Conservation (phyloP, 1,284 basidiomycete species). For the Leccinum fallax region DNA sequence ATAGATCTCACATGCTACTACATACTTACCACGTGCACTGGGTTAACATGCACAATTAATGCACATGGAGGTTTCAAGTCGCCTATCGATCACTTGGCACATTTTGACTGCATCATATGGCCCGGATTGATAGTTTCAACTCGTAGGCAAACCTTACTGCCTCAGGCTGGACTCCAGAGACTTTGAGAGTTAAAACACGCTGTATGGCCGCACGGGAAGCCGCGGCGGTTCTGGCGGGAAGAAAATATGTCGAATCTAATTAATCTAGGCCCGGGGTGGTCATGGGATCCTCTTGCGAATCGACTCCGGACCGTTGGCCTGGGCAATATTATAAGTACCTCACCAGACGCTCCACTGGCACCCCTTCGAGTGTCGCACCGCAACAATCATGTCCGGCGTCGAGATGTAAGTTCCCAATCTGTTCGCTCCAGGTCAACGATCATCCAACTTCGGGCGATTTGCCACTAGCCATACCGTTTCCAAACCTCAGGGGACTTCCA, state of each 20-base stretch:
- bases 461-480: constrained; percentile 44
- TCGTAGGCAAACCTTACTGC: neutral
- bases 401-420: constrained; percentile 51
- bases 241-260: constrained; percentile 8
- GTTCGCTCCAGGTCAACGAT: neutral
- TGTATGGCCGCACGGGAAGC: constrained; percentile 18
- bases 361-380: neutral
- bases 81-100: neutral
- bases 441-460: neutral
- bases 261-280: constrained; percentile 7
- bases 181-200: neutral
- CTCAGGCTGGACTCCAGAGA: neutral
- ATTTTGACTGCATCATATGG: neutral
- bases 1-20: neutral
- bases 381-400: constrained; percentile 49
- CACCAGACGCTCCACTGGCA: neutral
- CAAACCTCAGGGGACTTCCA: constrained; percentile 33
- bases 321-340: constrained; percentile 22
- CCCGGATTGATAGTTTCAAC: neutral
- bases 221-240: constrained; percentile 7
- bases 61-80: neutral
- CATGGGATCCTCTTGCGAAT: constrained; percentile 22
- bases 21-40: neutral
- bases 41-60: neutral
- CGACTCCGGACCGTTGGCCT: constrained; percentile 10